Conservation (phyloP, 768 basidiomycete genomes). For the Russula brevipes region DNA sequence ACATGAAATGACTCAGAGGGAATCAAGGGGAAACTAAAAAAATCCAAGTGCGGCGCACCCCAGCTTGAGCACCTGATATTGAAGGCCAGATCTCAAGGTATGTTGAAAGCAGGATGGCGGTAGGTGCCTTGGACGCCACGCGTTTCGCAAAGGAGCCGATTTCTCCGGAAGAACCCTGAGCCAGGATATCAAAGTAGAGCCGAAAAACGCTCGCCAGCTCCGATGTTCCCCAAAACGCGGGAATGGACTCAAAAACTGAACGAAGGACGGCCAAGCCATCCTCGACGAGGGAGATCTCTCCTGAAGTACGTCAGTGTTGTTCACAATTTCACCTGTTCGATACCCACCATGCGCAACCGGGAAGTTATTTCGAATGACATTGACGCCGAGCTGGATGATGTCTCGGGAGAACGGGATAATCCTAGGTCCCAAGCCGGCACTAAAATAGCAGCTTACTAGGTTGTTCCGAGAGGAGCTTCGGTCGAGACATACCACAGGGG, state of each 20-base stretch:
- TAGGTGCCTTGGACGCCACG: conserved; percentile 63
- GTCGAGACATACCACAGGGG: conserved; percentile 52
- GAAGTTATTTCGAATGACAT: conserved; percentile 41
- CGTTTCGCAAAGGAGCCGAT: conserved; percentile 52
- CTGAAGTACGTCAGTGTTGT: conserved; percentile 26
- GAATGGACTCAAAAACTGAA: conserved; percentile 66
- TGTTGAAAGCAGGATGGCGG: conserved; percentile 62
- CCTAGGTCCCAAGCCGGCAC: conserved; percentile 75
- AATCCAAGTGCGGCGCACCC: neutral
- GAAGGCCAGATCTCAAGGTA: conserved; percentile 55
- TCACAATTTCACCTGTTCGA: neutral
- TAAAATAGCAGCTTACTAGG: conserved; percentile 30
- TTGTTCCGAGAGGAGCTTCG: conserved; percentile 17
- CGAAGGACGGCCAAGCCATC: conserved; percentile 50
- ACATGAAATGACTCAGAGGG: neutral
- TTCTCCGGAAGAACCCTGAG: conserved; percentile 30
- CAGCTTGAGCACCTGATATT: conserved; percentile 32
- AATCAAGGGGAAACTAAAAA: neutral
- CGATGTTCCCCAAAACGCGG: conserved; percentile 69
- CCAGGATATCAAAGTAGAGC: conserved; percentile 47
- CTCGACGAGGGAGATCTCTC: conserved; percentile 29
- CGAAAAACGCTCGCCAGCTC: conserved; percentile 55
- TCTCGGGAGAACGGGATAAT: conserved; percentile 80
- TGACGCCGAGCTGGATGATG: conserved; percentile 55
- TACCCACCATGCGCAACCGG: conserved; percentile 25